Conservation (phyloP, 2,329 filamentous ascomycete species). For the Albifimbria verrucaria region DNA sequence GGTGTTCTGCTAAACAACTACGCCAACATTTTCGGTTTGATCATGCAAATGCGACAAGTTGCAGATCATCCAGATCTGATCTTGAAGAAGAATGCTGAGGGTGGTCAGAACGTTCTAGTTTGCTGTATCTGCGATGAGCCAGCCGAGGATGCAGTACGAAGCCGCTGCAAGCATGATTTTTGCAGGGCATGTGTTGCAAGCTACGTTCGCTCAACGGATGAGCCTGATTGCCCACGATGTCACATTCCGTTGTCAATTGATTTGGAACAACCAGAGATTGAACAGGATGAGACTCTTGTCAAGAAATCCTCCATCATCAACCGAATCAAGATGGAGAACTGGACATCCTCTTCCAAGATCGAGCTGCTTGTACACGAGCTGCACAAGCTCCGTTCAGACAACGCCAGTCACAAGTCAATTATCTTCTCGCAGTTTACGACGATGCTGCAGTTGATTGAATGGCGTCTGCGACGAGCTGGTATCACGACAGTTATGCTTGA, state of each 20-base stretch:
- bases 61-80: constrained; percentile 95
- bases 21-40: constrained; percentile 96
- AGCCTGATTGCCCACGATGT: constrained; percentile 81
- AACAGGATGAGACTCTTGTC: constrained; percentile 80
- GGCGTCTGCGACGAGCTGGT: constrained; percentile 91
- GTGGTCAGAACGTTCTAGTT: constrained; percentile 84
- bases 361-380: constrained; percentile 94
- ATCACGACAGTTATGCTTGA: constrained; percentile 99
- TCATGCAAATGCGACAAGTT: constrained; percentile 99
- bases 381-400: constrained; percentile 86
- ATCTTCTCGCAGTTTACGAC: constrained; percentile 97
- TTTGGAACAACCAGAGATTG: constrained; percentile 90
- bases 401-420: constrained; percentile 92
- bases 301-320: constrained; percentile 99
- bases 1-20: constrained; percentile 97
- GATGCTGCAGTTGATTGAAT: constrained; percentile 96
- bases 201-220: constrained; percentile 72
- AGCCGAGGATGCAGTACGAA: constrained; percentile 90
- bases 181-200: constrained; percentile 39
- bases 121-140: constrained; percentile 97
- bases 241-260: constrained; percentile 90
- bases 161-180: constrained; percentile 82
- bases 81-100: constrained; percentile 79
- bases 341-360: constrained; percentile 98
- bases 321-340: constrained; percentile 97